These are phyloP conservation scores for Cyclanthera cordifolia DNA, from an alignment of 306 rosid genomes.

Conservation along the genomic window DNA sequence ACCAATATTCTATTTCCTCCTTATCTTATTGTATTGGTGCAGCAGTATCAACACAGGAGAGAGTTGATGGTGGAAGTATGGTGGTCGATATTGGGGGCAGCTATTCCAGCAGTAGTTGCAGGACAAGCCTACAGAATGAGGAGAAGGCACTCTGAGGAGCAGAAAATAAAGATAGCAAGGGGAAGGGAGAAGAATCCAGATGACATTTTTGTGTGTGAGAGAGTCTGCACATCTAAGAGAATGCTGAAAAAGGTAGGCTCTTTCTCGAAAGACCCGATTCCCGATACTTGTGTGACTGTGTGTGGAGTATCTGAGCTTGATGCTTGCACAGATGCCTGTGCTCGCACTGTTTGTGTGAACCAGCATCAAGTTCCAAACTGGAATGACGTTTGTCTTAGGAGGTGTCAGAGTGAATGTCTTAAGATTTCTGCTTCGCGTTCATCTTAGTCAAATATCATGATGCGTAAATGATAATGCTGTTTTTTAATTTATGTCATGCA, in stretches of 20 bases:
- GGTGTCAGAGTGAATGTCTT: conserved; percentile 94
- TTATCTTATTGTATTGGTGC: not conserved
- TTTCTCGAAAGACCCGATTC: conserved; percentile 89
- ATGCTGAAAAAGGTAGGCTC: conserved; percentile 84
- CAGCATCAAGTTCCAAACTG: conserved; percentile 92
- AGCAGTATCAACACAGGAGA: conserved; percentile 4
- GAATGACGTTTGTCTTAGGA: conserved; percentile 78
- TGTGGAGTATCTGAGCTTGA: conserved; percentile 89
- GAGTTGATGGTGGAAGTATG: conserved; percentile 66
- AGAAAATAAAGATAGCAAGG: conserved; percentile 48
- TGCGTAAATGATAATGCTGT: not conserved
- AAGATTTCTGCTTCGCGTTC: conserved; percentile 57
- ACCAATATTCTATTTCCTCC: not conserved
- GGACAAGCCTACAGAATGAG: conserved; percentile 67
- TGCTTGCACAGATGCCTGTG: conserved; percentile 89
- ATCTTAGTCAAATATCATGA: conserved; percentile 25
- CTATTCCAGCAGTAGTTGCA: conserved; percentile 66
- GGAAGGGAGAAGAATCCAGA: conserved; percentile 90
- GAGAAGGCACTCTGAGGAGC: conserved; percentile 56
- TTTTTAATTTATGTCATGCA: not conserved
- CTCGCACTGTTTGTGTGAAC: conserved; percentile 84
- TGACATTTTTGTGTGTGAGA: conserved; percentile 81
- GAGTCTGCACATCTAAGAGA: conserved; percentile 89
- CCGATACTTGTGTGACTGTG: conserved; percentile 89
- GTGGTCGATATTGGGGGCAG: conserved; percentile 87